Base-by-base conservation (phyloP, 208 protist species). In the Acanthamoeba divionensis region DNA sequence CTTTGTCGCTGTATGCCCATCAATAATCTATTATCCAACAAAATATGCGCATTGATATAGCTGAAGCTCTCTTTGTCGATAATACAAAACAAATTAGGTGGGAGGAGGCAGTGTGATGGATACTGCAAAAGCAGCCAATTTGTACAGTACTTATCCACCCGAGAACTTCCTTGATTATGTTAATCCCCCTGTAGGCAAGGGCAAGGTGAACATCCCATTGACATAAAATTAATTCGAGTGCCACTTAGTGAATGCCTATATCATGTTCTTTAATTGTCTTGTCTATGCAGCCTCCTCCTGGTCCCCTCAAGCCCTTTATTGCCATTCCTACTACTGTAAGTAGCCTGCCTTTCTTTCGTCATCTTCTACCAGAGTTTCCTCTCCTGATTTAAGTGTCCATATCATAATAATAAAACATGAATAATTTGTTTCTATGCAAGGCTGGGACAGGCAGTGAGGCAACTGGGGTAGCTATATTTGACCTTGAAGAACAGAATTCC, bases 81-180 rank as follows among this genome's bases (percentile, higher is more conserved):
- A n/a, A n/a, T n/a, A n/a, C n/a, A n/a, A n/a, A n/a, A n/a, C n/a
- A n/a, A n/a, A n/a, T n/a, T n/a, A 75, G 66, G 66, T 75, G 66
- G 66, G 66, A 6, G 66, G 66, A 4, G 66, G 66, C 5, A 75
- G 66, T 21, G 86, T 91, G 33, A 93, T 92, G 4, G 91, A 94
- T 47, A 94, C 93, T 33, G 57, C 50, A 2, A 94, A 94, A 60
- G 93, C 92, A 29, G 93, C 91, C 10, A 94, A 94, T 45, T 33
- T 94, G 0, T 94, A 94, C 67, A 33, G 52, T 29, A 93, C 90
- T 1, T 93, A 85, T 18, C 93, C 93, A n/a, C 93, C 93, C 15
- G 60, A 80, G 8, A 44, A 91, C 45, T 94, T 94, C 38, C 80
- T 93, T 7, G 91, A 93, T 36, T 94, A 93, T 71, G 92, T 94